A percentile compares a stretch with the other conserved stretches of the same genome.
These are phyloP conservation scores for Grosmannia penicillata DNA, from an alignment of 2,329 filamentous ascomycete species.

Conservation along the genomic window DNA sequence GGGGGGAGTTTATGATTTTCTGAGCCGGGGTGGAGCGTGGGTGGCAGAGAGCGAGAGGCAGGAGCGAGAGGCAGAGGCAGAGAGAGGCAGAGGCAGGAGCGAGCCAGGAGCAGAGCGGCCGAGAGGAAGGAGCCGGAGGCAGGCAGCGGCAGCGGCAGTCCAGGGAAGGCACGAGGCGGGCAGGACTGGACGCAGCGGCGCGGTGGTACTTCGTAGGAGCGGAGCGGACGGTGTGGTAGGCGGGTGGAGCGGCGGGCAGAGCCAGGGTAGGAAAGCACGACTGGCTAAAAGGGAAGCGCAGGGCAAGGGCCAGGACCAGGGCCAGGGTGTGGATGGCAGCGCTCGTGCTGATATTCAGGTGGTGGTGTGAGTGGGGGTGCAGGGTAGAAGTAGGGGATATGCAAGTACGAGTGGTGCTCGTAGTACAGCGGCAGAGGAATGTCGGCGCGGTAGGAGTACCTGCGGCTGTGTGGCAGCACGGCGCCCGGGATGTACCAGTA, in stretches of 20 bases:
- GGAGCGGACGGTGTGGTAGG: constrained; percentile 1
- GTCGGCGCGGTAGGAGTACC: background rate
- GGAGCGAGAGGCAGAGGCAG: background rate
- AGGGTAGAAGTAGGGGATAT: background rate
- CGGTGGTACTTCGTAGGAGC: too few species aligned
- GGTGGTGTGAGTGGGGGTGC: constrained; percentile 4
- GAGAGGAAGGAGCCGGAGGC: constrained; percentile 1
- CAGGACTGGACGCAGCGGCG: too few species aligned
- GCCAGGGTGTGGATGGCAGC: constrained; percentile 7
- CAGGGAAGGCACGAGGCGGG: too few species aligned
- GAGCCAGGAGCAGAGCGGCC: constrained; percentile 14
- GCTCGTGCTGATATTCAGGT: constrained; percentile 2
- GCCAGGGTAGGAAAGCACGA: constrained; percentile 8
- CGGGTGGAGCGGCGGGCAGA: background rate
- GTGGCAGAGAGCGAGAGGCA: background rate
- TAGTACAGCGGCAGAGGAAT: background rate
- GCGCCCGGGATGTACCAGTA: too few species aligned
- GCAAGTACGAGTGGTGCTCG: background rate
- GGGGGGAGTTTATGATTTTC: constrained; percentile 11
- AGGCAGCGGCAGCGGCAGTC: too few species aligned
- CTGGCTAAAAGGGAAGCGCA: constrained; percentile 10
- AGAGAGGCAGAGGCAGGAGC: constrained; percentile 9
- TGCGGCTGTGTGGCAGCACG: too few species aligned
- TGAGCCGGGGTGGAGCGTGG: constrained; percentile 1
- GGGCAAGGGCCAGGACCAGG: too few species aligned